Conservation (phyloP, 1,284 basidiomycete species). For the Cutaneotrichosporon curvatum region DNA sequence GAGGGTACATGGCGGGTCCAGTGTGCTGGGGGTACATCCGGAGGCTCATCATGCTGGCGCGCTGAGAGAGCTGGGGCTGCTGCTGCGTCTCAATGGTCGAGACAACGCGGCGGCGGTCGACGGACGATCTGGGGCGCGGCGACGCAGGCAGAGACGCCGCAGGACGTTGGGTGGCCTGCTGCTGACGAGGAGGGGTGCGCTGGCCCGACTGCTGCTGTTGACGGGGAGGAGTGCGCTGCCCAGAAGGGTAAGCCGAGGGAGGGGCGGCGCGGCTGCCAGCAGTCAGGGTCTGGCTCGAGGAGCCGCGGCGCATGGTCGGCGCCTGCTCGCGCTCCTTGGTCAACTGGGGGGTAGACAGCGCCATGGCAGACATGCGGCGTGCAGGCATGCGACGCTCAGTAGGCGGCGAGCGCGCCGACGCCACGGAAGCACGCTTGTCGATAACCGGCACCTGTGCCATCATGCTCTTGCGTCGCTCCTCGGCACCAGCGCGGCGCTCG, state of each 20-base stretch:
- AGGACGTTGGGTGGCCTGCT: too few relatives aligned
- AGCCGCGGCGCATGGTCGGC: too few relatives aligned
- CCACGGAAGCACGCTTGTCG: background rate
- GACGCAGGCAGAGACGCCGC: constrained; percentile 11
- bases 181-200: constrained; percentile 1
- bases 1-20: background rate
- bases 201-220: constrained; percentile 1
- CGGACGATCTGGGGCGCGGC: constrained; percentile 3
- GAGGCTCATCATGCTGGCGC: constrained; percentile 10
- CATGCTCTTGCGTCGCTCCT: constrained; percentile 13
- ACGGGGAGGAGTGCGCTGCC: constrained; percentile 1
- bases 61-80: background rate
- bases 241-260: background rate
- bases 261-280: background rate
- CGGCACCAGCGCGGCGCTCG: constrained; percentile 23
- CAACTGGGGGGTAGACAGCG: background rate
- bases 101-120: constrained; percentile 13
- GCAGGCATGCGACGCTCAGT: too few relatives aligned
- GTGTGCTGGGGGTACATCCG: constrained; percentile 4
- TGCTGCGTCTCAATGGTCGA: constrained; percentile 9
- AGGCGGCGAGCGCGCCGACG: too few relatives aligned
- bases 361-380: constrained; percentile 6
- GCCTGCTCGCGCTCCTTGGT: background rate
- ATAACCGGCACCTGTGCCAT: constrained; percentile 1
- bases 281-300: too few relatives aligned